Base-by-base conservation (phyloP, 345 rosid species). In the Ceriops zippeliana region DNA sequence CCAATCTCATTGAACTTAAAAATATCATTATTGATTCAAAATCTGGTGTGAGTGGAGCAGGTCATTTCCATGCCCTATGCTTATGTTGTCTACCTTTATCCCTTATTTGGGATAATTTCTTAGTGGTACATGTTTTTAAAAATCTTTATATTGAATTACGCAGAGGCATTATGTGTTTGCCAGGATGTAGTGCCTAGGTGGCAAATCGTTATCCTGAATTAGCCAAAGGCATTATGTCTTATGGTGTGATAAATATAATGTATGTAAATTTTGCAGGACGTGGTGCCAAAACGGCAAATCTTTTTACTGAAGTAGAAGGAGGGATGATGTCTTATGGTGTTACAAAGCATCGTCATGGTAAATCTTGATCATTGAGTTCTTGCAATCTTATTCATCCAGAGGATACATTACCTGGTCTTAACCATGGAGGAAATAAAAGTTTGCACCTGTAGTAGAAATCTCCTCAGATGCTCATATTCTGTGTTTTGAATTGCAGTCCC, bases 11-110 rank as follows among this genome's bases (percentile, higher is more conserved):
- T 74, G 84, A 79, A 72, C 61, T 54, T 69, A 70, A 74, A 74
- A 86, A 87, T 81, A 84, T 95, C 22, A 90, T 95, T 58, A 85
- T 90, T 17, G 99, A 95, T 24, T 66, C 99, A 58, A 95, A 95
- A 83, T 95, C 99, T 78, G 99, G 98, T 61, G 98, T 85, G 64
- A 95, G 98, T 70, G 97, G 98, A 77, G 99, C 99, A 90, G 99
- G 99, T 95, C 72, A 27, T 68, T 75, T 75, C 46, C 72, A 30
- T 6, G 15, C 19, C 59, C 5, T 42, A 42, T 52, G 54, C 66
- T 71, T 19, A 47, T 42, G 62, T 27, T 31, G 49, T 34, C 16
- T 63, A 24, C 19, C 3, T 62, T 34, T 51, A 46, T 42, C 38
- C 28, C 9, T 26, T 65, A 58, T 65, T 56, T 64, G 70, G 27